Conservation (phyloP, 1,284 basidiomycete species). For the Rugiboletus extremiorientalis region DNA sequence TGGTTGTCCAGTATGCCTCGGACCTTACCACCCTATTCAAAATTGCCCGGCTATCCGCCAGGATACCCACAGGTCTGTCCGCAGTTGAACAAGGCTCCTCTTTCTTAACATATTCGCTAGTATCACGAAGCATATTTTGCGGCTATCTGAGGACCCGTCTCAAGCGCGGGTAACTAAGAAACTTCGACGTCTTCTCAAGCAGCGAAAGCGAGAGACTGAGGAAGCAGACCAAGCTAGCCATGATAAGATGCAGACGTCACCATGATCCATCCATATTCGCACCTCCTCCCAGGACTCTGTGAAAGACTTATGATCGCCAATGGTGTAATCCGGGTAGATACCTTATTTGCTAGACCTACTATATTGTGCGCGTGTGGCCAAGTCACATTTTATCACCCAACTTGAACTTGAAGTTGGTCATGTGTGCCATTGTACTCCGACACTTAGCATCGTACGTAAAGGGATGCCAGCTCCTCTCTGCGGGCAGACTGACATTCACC, state of each 20-base stretch:
- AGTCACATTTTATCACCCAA: neutral
- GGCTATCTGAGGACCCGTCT: constrained; percentile 45
- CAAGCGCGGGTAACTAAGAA: constrained; percentile 39
- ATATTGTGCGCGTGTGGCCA: constrained; percentile 5
- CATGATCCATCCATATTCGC: neutral
- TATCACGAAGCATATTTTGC: constrained; percentile 46
- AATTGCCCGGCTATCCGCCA: constrained; percentile 51
- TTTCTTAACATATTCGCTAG: constrained; percentile 32
- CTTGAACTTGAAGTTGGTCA: neutral
- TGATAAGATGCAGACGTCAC: constrained; percentile 4
- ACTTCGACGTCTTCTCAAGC: constrained; percentile 46
- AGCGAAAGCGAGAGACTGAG: constrained; percentile 35
- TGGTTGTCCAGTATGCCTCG: constrained; percentile 48
- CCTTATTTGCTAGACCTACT: constrained; percentile 10
- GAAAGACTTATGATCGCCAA: constrained; percentile 7
- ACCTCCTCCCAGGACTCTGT: neutral
- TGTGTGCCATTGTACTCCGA: constrained; percentile 14
- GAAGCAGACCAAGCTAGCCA: neutral
- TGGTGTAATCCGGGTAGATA: constrained; percentile 19
- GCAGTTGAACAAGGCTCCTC: neutral
- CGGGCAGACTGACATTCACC: constrained; percentile 6
- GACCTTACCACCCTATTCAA: constrained; percentile 46
- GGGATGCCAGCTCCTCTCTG: constrained; percentile 27
- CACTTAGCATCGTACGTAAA: constrained; percentile 25
- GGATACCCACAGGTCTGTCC: constrained; percentile 51